phyloP scores from a whole-genome alignment of 2,329 filamentous ascomycete species.

The Phoma sp. region DNA sequence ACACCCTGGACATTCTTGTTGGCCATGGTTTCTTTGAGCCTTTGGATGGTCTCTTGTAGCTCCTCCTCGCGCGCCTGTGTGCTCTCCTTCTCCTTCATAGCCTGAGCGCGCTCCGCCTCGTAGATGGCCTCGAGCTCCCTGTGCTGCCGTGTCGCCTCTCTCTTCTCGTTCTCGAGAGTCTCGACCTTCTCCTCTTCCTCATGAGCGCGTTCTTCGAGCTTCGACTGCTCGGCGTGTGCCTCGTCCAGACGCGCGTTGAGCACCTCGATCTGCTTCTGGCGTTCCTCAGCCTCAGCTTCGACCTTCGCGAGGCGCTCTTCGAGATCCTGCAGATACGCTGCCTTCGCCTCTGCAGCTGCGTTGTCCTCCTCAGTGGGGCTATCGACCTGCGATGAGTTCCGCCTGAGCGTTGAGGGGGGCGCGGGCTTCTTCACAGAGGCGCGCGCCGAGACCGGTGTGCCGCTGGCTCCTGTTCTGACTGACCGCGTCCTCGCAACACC shows the following conservation, averaged over 20 bases:
- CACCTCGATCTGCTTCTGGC: constrained; percentile 82
- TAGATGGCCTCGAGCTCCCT: constrained; percentile 93
- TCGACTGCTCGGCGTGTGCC: constrained; percentile 78
- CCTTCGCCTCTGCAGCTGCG: constrained; percentile 78
- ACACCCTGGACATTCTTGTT: constrained; percentile 68
- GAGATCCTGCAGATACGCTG: constrained; percentile 81
- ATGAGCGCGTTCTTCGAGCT: constrained; percentile 85
- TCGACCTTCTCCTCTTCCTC: constrained; percentile 86
- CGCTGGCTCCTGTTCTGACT: constrained; percentile 38
- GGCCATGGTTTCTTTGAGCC: constrained; percentile 86
- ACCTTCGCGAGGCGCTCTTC: constrained; percentile 82
- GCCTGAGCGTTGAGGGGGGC: constrained; percentile 42
- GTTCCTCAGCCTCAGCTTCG: constrained; percentile 77
- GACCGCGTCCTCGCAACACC: constrained; percentile 41
- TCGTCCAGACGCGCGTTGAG: constrained; percentile 88
- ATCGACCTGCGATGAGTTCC: constrained; percentile 44
- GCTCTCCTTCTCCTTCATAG: constrained; percentile 91
- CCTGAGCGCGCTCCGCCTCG: constrained; percentile 84
- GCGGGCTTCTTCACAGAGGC: constrained; percentile 47
- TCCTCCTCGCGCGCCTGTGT: constrained; percentile 84
- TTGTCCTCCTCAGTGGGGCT: constrained; percentile 50
- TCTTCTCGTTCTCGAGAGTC: constrained; percentile 79
- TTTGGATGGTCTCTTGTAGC: constrained; percentile 86
- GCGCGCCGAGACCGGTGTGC: constrained; percentile 48
- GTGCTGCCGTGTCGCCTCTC: constrained; percentile 80